Conservation (phyloP, 805 yeast species). For the Kluyveromyces lactis region DNA sequence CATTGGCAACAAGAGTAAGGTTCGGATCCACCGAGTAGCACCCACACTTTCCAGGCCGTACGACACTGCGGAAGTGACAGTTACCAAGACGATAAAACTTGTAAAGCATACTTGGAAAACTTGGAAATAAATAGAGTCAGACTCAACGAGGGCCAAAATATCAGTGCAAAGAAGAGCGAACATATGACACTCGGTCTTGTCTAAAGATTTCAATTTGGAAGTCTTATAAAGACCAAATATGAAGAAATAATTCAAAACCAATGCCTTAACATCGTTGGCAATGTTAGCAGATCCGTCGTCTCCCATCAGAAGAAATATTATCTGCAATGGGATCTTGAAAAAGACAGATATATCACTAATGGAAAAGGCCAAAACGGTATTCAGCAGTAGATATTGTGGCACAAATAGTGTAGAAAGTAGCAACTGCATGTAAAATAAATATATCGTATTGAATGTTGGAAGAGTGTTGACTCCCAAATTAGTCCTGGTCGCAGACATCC, state of each 20-base stretch:
- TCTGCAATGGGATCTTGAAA: conserved; percentile 20
- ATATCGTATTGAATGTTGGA: conserved; percentile 30
- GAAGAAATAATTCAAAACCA: conserved; percentile 20
- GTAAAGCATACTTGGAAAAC: conserved; percentile 27
- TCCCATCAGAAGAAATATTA: conserved; percentile 17
- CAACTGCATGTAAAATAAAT: conserved; percentile 28
- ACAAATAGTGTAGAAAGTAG: conserved; percentile 24
- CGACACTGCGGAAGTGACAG: conserved; percentile 19
- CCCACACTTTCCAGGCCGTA: conserved; percentile 5
- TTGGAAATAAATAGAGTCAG: conserved; percentile 20
- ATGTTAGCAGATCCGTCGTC: conserved; percentile 12
- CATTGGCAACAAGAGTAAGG: conserved; percentile 16
- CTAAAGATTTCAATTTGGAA: conserved; percentile 32
- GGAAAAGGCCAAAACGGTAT: conserved; percentile 27
- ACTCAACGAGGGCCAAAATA: conserved; percentile 23
- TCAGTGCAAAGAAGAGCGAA: conserved; percentile 32
- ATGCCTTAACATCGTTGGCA: conserved; percentile 12
- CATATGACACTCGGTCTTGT: conserved; percentile 31
- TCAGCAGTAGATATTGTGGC: conserved; percentile 19
- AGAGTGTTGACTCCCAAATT: conserved; percentile 2
- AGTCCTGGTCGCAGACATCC: no score
- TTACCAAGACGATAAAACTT: conserved; percentile 20
- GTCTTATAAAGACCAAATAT: conserved; percentile 21
- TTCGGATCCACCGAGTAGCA: conserved; percentile 18
- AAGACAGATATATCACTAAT: conserved; percentile 18